Base-by-base conservation (phyloP, 768 basidiomycete genomes). In the Chalciporus pseudorubinellus region DNA sequence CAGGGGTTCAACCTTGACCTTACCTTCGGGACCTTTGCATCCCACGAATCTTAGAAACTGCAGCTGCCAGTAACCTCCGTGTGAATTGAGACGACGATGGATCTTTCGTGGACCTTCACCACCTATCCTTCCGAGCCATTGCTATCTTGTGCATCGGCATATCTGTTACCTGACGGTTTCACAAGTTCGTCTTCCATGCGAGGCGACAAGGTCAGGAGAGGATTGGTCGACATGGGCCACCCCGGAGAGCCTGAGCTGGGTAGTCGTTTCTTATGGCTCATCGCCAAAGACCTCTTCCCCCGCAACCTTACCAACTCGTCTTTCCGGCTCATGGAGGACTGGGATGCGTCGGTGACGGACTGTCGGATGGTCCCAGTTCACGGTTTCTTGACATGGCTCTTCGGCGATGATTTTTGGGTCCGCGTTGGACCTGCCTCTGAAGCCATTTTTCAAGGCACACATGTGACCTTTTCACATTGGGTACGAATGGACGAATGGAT, bases 201-300 rank as follows among this genome's bases (percentile, higher is more conserved):
- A 28, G 6, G 4, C 9, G 26, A 9, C 6, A 51, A 43, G 38
- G 24, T 47, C 12, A 19, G 38, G 14, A 36, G 18, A 20, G 50
- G 50, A 33, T 45, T 51, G 21, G 28, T 56, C 21, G 41, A 52
- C 14, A 31, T 51, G 10, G 49, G 45, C 13, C 28, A 47, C 14
- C 26, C 7, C 33, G 54, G 50, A 18, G 50, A 52, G n/a, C n/a
- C n/a, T n/a, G n/a, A n/a, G n/a, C 46, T 56, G 22, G 41, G 34
- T 14, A 48, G 54, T 40, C 33, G 54, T n/a, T 18, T 56, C 13
- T 33, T 48, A 4, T 48, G 45, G 34, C 45, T 51, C 10, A 22
- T 47, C 11, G 54, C 24, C 7, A 24, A 24, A 24, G 24, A 24
- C 24, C 24, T 24, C 24, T 24, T 24, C 24, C 4, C 7, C 7